Conservation (phyloP, 768 basidiomycete genomes). For the Tulasnella calospora region DNA sequence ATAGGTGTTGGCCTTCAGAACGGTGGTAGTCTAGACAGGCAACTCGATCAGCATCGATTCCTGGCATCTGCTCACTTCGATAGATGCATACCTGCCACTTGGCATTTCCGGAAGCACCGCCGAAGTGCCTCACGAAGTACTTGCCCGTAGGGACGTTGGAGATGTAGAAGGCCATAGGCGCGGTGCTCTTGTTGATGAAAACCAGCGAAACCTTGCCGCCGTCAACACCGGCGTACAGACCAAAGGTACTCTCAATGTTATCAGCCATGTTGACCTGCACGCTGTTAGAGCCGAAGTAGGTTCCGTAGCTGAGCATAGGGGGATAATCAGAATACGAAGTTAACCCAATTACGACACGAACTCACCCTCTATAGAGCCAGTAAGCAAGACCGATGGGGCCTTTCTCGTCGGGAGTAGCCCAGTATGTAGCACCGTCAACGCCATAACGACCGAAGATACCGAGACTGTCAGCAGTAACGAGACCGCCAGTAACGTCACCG, state of each 20-base stretch:
- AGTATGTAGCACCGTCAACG: slow-evolving; percentile 53
- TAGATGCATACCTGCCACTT: slow-evolving; percentile 47
- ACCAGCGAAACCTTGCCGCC: slow-evolving; percentile 44
- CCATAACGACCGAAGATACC: slow-evolving; percentile 50
- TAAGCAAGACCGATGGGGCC: slow-evolving; percentile 52
- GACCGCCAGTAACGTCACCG: slow-evolving; percentile 50
- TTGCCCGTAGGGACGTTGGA: slow-evolving; percentile 46
- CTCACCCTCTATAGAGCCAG: slow-evolving; percentile 53
- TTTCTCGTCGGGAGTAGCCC: slow-evolving; percentile 46
- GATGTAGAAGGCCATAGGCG: slow-evolving; percentile 42
- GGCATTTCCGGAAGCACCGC: slow-evolving; percentile 49
- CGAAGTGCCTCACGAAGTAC: slow-evolving; percentile 55
- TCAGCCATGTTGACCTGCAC: slow-evolving; percentile 45
- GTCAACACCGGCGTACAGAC: slow-evolving; percentile 47
- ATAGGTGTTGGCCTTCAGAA: slow-evolving; percentile 36
- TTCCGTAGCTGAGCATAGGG: slow-evolving; percentile 40
- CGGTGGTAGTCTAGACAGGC: slow-evolving; percentile 33
- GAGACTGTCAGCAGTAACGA: slow-evolving; percentile 49
- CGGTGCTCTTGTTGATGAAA: slow-evolving; percentile 50
- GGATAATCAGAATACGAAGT: background rate
- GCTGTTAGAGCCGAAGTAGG: slow-evolving; percentile 44
- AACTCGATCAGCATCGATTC: slow-evolving; percentile 1
- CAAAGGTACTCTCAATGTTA: slow-evolving; percentile 41
- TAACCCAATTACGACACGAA: background rate
- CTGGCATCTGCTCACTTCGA: background rate